A percentile compares a stretch with the other conserved stretches of the same genome.
Conservation (phyloP, 2,329 filamentous ascomycete genomes). For the Pyrenochaeta sp. region DNA sequence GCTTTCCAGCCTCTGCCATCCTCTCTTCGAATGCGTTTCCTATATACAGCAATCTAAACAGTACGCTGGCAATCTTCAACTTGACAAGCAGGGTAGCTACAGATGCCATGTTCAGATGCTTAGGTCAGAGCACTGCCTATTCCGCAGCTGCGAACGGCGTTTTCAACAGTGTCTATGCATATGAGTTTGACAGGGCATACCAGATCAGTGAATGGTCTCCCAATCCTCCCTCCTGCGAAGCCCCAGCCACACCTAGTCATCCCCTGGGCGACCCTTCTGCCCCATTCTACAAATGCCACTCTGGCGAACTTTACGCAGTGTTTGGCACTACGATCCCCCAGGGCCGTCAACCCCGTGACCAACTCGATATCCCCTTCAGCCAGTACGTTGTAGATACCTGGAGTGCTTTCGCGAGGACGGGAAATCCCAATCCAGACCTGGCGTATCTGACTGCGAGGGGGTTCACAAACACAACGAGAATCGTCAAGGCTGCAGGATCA, state of each 20-base stretch:
- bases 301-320: constrained; percentile 42
- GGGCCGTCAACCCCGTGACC: constrained; percentile 38
- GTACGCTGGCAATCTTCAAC: constrained; percentile 45
- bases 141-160: constrained; percentile 28
- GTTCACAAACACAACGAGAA: constrained; percentile 32
- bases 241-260: constrained; percentile 27
- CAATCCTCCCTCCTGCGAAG: constrained; percentile 47
- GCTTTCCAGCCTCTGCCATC: constrained; percentile 26
- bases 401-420: constrained; percentile 42
- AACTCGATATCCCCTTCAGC: constrained; percentile 40
- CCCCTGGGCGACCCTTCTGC: constrained; percentile 36
- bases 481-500: constrained; percentile 12
- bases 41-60: constrained; percentile 36
- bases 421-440: constrained; percentile 31
- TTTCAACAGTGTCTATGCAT: constrained; percentile 36
- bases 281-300: constrained; percentile 41
- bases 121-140: constrained; percentile 38
- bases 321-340: constrained; percentile 48
- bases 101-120: constrained; percentile 43
- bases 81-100: constrained; percentile 40
- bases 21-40: constrained; percentile 27
- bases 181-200: constrained; percentile 45
- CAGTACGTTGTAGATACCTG: constrained; percentile 45
- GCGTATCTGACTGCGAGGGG: constrained; percentile 36
- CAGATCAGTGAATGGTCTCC: constrained; percentile 37